Evolutionary conservation across 192 early-diverging fungal species (phyloP).

Genomic region (Linderina pennispora): DNA sequence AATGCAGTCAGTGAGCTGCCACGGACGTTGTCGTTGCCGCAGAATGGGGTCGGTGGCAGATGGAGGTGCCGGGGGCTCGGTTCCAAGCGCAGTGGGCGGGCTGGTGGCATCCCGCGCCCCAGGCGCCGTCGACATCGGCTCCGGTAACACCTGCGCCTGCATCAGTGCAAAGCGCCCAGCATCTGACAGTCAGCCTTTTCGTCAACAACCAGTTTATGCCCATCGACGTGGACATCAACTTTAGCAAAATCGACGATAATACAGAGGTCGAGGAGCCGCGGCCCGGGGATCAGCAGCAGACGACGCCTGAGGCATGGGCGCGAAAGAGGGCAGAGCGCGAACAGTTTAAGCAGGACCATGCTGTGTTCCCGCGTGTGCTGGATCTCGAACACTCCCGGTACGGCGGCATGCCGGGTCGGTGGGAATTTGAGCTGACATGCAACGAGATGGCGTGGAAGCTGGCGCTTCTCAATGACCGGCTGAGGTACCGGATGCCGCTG

Average conservation of each 20-base stretch:
- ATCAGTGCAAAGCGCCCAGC: conserved; percentile 21
- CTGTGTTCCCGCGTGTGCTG: conserved; percentile 42
- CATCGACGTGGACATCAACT: conserved; percentile 34
- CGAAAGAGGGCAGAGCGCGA: too few relatives aligned
- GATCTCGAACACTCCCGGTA: conserved; percentile 25
- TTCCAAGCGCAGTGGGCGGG: too few relatives aligned
- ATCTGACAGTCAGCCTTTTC: conserved; percentile 18
- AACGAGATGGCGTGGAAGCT: conserved; percentile 83
- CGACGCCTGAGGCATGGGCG: too few relatives aligned
- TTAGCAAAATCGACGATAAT: conserved; percentile 16
- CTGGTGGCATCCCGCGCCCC: too few relatives aligned
- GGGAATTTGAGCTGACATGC: conserved; percentile 77
- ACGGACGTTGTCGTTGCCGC: too few relatives aligned
- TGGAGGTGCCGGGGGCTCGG: too few relatives aligned
- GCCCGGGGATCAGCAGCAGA: too few relatives aligned
- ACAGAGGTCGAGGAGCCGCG: too few relatives aligned
- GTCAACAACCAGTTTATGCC: conserved; percentile 24
- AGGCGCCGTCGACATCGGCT: not conserved
- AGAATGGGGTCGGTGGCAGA: too few relatives aligned
- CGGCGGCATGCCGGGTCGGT: conserved; percentile 45
- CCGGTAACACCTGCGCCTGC: not conserved
- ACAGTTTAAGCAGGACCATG: conserved; percentile 28
- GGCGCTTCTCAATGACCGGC: conserved; percentile 61
- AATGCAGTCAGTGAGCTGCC: too few relatives aligned
- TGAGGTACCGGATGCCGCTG: conserved; percentile 27